Conservation (phyloP, 345 rosid genomes). For the Salix arbutifolia region DNA sequence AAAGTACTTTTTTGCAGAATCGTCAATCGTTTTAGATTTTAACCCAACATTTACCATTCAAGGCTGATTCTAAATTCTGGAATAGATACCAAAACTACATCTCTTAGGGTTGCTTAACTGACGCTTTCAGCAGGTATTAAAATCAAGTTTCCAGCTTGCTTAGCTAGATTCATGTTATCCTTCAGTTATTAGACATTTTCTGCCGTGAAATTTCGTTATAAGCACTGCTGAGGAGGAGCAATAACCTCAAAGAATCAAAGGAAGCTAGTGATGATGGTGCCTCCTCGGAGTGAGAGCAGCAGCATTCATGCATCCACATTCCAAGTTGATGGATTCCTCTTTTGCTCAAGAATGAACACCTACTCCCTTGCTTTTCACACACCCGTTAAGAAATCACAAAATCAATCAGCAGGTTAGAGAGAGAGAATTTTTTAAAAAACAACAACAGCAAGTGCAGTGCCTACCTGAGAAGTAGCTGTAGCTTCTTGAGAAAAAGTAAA, state of each 20-base stretch:
- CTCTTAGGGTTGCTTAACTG: too few relatives aligned
- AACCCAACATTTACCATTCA: too few relatives aligned
- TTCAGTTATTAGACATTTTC: too few relatives aligned
- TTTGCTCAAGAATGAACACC: constrained; percentile 71
- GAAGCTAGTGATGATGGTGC: constrained; percentile 13
- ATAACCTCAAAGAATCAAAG: constrained; percentile 38
- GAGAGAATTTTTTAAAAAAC: background rate
- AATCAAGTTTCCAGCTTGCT: too few relatives aligned
- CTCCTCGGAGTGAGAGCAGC: constrained; percentile 24
- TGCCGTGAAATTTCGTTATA: background rate
- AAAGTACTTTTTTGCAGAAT: too few relatives aligned
- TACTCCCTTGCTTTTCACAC: constrained; percentile 42
- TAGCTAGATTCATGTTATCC: too few relatives aligned
- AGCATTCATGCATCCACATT: constrained; percentile 79
- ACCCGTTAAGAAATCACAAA: constrained; percentile 24
- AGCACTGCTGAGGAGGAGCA: background rate
- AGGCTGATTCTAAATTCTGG: too few relatives aligned
- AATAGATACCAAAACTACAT: too few relatives aligned
- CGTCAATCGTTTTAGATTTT: too few relatives aligned
- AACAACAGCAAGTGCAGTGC: background rate
- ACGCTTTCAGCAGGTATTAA: too few relatives aligned
- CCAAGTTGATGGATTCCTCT: constrained; percentile 59
- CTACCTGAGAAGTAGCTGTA: constrained; percentile 67
- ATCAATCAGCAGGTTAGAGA: background rate
- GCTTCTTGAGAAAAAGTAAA: constrained; percentile 69